Conservation (phyloP, 805 yeast species). For the Wickerhamomyces kurtzmanii region DNA sequence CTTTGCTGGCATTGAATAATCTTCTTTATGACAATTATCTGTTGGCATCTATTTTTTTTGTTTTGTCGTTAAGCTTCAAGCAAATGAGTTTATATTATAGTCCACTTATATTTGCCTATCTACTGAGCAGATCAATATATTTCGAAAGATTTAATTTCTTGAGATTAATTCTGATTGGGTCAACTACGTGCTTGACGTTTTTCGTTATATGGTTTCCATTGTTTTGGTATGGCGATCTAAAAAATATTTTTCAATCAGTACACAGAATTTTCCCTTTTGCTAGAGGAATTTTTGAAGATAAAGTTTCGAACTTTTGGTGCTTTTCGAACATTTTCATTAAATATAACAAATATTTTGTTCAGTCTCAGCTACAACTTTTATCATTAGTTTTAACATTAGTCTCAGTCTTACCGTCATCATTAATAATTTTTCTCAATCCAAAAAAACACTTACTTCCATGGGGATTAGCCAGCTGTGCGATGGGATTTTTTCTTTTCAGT, state of each 20-base stretch:
- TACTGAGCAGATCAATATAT: conserved; percentile 43
- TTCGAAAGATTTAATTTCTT: conserved; percentile 38
- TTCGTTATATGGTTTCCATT: conserved; percentile 50
- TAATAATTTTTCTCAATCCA: conserved; percentile 40
- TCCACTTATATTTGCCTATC: conserved; percentile 76
- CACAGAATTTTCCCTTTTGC: conserved; percentile 89
- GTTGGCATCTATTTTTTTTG: conserved; percentile 69
- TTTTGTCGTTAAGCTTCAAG: conserved; percentile 72
- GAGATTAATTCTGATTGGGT: conserved; percentile 50
- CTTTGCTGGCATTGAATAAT: conserved; percentile 57
- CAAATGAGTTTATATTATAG: conserved; percentile 95
- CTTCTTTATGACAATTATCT: conserved; percentile 54
- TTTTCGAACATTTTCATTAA: conserved; percentile 76
- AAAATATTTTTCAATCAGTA: conserved; percentile 31
- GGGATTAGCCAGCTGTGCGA: conserved; percentile 74
- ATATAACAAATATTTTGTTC: conserved; percentile 45
- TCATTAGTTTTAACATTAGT: conserved; percentile 45
- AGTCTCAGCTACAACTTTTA: conserved; percentile 45
- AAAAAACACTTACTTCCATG: conserved; percentile 45
- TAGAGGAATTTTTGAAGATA: conserved; percentile 93
- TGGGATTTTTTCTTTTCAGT: conserved; percentile 84
- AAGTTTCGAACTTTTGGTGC: conserved; percentile 97
- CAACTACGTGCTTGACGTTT: conserved; percentile 52
- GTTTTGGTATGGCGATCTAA: conserved; percentile 29
- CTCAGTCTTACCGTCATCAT: conserved; percentile 47